A percentile compares a stretch with the other conserved stretches of the same genome.
Evolutionary conservation across 345 rosid genomes (phyloP).

Genomic region (Populus tremula): DNA sequence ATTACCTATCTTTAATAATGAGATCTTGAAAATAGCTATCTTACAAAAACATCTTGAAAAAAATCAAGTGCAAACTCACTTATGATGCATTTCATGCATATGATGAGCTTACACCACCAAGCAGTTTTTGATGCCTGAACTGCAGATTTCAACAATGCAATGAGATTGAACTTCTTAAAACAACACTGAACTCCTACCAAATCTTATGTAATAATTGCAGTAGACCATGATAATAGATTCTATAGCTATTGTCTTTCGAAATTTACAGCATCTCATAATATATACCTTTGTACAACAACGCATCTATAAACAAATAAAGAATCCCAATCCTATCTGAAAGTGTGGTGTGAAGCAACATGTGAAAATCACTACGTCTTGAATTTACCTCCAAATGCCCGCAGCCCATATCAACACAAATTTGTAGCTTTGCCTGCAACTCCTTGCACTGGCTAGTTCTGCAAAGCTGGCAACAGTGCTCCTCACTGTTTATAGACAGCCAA

Average conservation of each 20-base stretch:
- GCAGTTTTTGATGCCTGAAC: not conserved
- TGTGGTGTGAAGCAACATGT: constrained; percentile 1
- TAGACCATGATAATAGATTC: constrained; percentile 4
- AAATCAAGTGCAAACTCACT: not conserved
- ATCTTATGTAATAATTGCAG: not conserved
- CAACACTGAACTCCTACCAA: not conserved
- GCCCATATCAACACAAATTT: constrained; percentile 10
- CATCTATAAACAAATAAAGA: constrained; percentile 32
- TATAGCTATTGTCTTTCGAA: not conserved
- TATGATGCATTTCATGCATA: not conserved
- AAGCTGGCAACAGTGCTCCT: not conserved
- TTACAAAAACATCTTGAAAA: too few species aligned
- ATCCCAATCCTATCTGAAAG: constrained; percentile 17
- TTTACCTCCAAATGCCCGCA: constrained; percentile 2
- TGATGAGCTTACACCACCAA: not conserved
- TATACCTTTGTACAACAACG: constrained; percentile 7
- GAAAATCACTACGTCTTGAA: not conserved
- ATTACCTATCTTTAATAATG: not conserved
- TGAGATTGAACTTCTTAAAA: not conserved
- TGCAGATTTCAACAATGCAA: not conserved
- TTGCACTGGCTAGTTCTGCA: constrained; percentile 1
- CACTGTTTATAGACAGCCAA: not conserved
- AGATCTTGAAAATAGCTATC: not conserved
- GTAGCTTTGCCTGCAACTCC: constrained; percentile 5
- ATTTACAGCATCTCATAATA: constrained; percentile 7